phyloP scores from a whole-genome alignment of 345 rosid species.

The Syzygium aqueum region DNA sequence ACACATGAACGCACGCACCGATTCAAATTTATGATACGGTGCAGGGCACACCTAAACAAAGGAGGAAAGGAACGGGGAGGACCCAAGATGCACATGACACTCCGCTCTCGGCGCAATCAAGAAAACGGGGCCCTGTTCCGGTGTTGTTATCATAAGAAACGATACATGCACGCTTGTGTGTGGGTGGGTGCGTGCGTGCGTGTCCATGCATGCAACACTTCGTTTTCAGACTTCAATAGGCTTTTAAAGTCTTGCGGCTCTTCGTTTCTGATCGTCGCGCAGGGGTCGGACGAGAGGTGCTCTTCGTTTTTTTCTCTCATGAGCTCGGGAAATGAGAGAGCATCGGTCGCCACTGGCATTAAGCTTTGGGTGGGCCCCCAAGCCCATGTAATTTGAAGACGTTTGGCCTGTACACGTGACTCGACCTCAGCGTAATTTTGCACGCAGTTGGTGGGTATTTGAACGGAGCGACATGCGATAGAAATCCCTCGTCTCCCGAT shows the following conservation, averaged over 20 bases:
- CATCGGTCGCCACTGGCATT: background rate
- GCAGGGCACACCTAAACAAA: background rate
- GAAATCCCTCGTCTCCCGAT: background rate
- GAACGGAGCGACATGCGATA: background rate
- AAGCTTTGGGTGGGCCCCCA: background rate
- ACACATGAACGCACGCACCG: background rate
- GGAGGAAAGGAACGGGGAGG: background rate
- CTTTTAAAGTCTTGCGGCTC: background rate
- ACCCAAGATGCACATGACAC: conserved; percentile 33
- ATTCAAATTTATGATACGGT: background rate
- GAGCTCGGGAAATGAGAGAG: background rate
- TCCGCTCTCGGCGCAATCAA: conserved; percentile 21
- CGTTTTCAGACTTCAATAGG: background rate
- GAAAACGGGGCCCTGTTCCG: background rate
- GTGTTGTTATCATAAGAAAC: background rate
- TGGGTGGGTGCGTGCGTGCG: background rate
- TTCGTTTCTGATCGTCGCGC: background rate
- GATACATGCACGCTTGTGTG: background rate
- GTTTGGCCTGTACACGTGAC: background rate
- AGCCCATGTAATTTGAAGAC: background rate
- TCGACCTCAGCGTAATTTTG: background rate
- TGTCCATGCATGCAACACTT: background rate
- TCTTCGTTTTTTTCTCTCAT: background rate
- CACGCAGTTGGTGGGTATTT: background rate
- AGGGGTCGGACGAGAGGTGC: background rate